Evolutionary conservation across 2,329 filamentous ascomycete species (phyloP).

Genomic region (Chrysoporthe cubensis): DNA sequence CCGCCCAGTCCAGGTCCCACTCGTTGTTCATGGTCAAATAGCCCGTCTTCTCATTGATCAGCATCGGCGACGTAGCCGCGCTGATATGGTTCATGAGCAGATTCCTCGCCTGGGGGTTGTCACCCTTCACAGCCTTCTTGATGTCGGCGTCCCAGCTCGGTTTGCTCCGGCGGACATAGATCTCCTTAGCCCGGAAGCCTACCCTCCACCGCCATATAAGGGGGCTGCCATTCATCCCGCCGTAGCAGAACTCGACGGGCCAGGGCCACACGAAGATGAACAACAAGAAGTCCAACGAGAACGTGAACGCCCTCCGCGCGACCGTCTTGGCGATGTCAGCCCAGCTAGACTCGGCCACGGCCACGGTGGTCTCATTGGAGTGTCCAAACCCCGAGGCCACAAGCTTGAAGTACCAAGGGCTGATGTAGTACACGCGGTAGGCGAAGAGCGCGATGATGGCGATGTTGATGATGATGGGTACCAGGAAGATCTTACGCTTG

Average conservation of each 20-base stretch:
- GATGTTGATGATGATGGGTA: slow-evolving; percentile 78
- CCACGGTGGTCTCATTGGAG: slow-evolving; percentile 68
- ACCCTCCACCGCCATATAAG: slow-evolving; percentile 72
- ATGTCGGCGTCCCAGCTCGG: slow-evolving; percentile 68
- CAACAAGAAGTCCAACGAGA: slow-evolving; percentile 75
- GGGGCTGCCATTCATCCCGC: slow-evolving; percentile 62
- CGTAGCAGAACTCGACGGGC: slow-evolving; percentile 73
- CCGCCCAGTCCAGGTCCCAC: slow-evolving; percentile 86
- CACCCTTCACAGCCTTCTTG: slow-evolving; percentile 54
- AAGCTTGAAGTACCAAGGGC: slow-evolving; percentile 74
- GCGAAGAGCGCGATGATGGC: slow-evolving; percentile 66
- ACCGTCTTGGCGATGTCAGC: slow-evolving; percentile 60
- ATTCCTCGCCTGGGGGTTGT: slow-evolving; percentile 52
- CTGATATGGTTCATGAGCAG: slow-evolving; percentile 66
- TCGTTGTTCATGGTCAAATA: slow-evolving; percentile 83
- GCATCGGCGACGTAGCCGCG: slow-evolving; percentile 69
- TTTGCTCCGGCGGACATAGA: slow-evolving; percentile 78
- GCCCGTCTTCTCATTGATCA: slow-evolving; percentile 78
- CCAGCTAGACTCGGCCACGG: slow-evolving; percentile 60
- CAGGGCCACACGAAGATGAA: slow-evolving; percentile 72
- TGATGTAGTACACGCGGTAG: slow-evolving; percentile 69
- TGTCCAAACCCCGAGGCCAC: slow-evolving; percentile 67
- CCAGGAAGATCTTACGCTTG: slow-evolving; percentile 82
- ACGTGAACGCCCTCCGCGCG: slow-evolving; percentile 61
- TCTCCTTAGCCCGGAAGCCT: slow-evolving; percentile 78